These are phyloP conservation scores for Vachellia pachyceras DNA, from an alignment of 306 rosid genomes.

Conservation along the genomic window DNA sequence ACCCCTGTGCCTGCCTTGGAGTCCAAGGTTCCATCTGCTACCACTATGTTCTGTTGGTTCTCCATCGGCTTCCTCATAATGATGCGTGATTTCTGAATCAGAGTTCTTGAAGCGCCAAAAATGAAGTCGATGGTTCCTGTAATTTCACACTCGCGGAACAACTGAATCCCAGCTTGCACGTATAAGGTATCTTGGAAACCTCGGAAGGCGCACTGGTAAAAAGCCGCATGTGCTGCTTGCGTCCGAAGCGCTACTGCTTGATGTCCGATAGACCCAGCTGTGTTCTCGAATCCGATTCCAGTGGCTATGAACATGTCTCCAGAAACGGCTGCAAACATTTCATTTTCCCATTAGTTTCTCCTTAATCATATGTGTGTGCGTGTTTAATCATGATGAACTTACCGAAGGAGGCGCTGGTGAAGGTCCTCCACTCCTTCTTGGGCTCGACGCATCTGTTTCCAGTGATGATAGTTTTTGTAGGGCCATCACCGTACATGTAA, in stretches of 20 bases:
- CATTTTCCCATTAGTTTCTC: neutral
- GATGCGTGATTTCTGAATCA: constrained; percentile 65
- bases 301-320: constrained; percentile 58
- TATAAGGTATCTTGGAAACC: constrained; percentile 79
- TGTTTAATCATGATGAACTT: neutral
- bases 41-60: constrained; percentile 54
- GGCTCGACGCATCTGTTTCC: constrained; percentile 32
- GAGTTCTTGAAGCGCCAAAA: constrained; percentile 55
- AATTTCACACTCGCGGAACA: constrained; percentile 78
- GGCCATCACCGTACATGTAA: constrained; percentile 73
- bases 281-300: constrained; percentile 69
- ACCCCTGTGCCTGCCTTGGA: constrained; percentile 45
- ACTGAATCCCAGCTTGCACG: constrained; percentile 62
- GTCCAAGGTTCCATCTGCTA: constrained; percentile 58
- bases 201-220: constrained; percentile 65
- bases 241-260: constrained; percentile 86
- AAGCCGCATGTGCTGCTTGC: constrained; percentile 54
- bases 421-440: constrained; percentile 34
- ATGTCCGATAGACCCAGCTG: constrained; percentile 67
- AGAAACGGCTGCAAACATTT: constrained; percentile 29
- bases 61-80: constrained; percentile 56
- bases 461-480: constrained; percentile 48
- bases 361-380: neutral
- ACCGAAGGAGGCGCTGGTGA: constrained; percentile 51
- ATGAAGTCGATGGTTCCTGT: constrained; percentile 82